Percentiles rank a stretch among this genome's conserved stretches.
Conservation (phyloP, 768 basidiomycete genomes). For the Solioccasus polychromus region DNA sequence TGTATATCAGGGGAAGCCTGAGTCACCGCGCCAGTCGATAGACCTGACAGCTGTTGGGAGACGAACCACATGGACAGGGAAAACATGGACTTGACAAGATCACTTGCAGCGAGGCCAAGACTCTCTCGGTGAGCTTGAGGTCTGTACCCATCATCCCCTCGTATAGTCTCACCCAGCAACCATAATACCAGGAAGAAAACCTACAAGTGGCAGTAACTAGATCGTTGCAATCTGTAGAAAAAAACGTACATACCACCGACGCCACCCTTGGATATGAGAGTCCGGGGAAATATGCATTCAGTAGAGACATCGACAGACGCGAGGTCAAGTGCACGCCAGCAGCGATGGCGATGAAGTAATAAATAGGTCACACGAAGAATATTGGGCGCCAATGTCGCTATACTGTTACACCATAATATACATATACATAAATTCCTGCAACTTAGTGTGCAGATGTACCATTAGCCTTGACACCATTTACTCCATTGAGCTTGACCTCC, state of each 20-base stretch:
- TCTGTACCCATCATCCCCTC: neutral
- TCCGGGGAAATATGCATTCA: neutral
- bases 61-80: conserved; percentile 17
- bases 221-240: neutral
- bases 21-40: neutral
- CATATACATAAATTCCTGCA: neutral
- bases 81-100: conserved; percentile 18
- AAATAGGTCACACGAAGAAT: too few species aligned
- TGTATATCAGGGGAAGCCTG: conserved; percentile 4
- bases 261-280: neutral
- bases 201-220: conserved; percentile 2
- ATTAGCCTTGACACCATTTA: conserved; percentile 14
- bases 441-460: conserved; percentile 9
- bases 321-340: too few species aligned
- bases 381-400: neutral
- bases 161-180: conserved; percentile 11
- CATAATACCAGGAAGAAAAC: conserved; percentile 14
- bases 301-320: too few species aligned
- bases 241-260: conserved; percentile 8
- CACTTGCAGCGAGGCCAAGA: conserved; percentile 17
- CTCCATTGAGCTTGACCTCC: conserved; percentile 13
- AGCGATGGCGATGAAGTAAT: too few species aligned
- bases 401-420: neutral
- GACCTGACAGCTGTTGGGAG: conserved; percentile 2
- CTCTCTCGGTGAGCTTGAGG: conserved; percentile 3